Base-by-base conservation (phyloP, 106 monocot genomes). In the Xerophyta viscosa region DNA sequence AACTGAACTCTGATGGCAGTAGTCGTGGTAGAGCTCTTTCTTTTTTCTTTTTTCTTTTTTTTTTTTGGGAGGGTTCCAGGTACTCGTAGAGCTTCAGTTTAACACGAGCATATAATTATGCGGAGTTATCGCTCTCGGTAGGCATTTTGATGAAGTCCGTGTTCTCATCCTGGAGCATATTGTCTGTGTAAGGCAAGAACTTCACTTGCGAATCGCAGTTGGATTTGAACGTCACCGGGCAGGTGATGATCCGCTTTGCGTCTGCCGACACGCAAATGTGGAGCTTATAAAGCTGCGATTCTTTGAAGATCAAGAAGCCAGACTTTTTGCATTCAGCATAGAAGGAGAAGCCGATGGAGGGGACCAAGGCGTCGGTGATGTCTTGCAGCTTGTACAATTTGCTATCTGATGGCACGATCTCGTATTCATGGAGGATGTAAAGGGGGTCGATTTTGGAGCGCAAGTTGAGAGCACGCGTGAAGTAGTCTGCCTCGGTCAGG, bases 241-340 rank as follows among this genome's bases (percentile, higher is more conserved):
- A 70, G 24, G 8, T 29, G 31, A 70, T 62, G 54, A 62, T 14
- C 23, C 1, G 21, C 26, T 44, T 27, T 8, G 42, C 69, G 26
- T 70, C 47, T 3, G 4, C 4, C 14, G 61, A 61, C 20, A 70
- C 24, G 44, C 69, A 70, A 47, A 61, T 31, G 26, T 24, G 44
- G 22, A 70, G 37, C 53, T 61, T 47, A 29, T 29, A 62, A 25
- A 62, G 46, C 42, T 60, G 37, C 17, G 28, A 20, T 11, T 17
- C 20, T n/a, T n/a, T n/a, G 3, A 10, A 11, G 4, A 0, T 3
- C 15, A 3, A 3, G 0, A 0, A n/a, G 0, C 46, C 17, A 3
- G 2, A 21, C 10, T 8, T 31, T 24, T 13, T 54, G 52, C 69
- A 70, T 47, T 54, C 62, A 0, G 62, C 19, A 44, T 31, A 42